Conservation (phyloP, 345 rosid genomes). For the Rhodamnia rubescens region DNA sequence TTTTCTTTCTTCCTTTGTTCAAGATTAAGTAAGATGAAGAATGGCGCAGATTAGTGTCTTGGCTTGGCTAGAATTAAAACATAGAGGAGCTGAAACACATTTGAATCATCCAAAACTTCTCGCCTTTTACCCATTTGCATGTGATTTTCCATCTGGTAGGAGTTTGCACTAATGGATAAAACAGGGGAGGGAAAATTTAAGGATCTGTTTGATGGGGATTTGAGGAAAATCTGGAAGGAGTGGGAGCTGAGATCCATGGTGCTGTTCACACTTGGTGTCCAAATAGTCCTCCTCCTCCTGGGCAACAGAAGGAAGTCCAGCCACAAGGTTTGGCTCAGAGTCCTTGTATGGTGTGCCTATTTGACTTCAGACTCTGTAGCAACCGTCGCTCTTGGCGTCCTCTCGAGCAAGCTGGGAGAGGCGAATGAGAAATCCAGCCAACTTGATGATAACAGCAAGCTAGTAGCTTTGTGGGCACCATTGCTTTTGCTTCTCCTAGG, state of each 20-base stretch:
- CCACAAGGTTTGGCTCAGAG: neutral
- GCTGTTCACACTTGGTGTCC: neutral
- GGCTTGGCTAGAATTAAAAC: too few relatives aligned
- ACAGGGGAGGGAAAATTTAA: too few relatives aligned
- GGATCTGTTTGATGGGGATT: neutral
- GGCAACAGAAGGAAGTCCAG: neutral
- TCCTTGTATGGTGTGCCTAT: neutral
- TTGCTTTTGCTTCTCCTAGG: conserved; percentile 19
- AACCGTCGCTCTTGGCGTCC: neutral
- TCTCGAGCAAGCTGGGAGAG: neutral
- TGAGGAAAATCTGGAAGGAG: neutral
- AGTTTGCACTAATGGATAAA: too few relatives aligned
- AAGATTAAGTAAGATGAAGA: too few relatives aligned
- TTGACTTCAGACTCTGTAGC: neutral
- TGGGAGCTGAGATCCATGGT: neutral
- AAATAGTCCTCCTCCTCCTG: neutral
- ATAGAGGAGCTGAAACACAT: too few relatives aligned
- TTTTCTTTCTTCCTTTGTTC: too few relatives aligned
- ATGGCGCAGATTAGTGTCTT: too few relatives aligned
- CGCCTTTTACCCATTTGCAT: too few relatives aligned
- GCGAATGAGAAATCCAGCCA: neutral
- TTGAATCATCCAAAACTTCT: too few relatives aligned
- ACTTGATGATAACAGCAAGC: neutral
- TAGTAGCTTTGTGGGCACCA: conserved; percentile 16
- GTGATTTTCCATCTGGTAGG: too few relatives aligned